phyloP scores from a whole-genome alignment of 169 alveolate species.

The Plasmodium vivax region DNA sequence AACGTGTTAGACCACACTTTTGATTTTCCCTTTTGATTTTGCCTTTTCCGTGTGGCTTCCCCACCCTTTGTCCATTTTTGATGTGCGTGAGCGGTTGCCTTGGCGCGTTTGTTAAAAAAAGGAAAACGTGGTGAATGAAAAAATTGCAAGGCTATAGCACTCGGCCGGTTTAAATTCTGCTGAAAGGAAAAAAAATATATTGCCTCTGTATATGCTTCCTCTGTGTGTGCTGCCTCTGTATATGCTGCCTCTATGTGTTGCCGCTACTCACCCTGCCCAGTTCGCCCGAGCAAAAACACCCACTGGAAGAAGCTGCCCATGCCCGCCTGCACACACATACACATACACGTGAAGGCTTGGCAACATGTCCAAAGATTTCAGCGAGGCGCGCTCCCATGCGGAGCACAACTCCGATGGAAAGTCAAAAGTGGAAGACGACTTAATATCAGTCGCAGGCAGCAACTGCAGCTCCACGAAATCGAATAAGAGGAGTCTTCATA shows the following conservation, averaged over 20 bases:
- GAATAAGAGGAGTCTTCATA: slow-evolving; percentile 15
- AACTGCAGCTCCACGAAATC: slow-evolving; percentile 32
- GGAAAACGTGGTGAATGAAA: slow-evolving; percentile 1
- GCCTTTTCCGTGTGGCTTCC: not conserved
- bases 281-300: not conserved
- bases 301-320: slow-evolving; percentile 8
- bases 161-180: slow-evolving; percentile 9
- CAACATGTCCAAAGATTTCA: slow-evolving; percentile 52
- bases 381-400: slow-evolving; percentile 29
- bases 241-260: not conserved
- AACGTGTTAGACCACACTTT: slow-evolving; percentile 9
- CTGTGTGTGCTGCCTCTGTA: not conserved
- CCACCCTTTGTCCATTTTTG: not conserved
- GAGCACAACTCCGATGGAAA: slow-evolving; percentile 39
- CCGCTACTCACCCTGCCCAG: not conserved
- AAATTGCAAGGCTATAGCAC: not conserved
- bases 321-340: slow-evolving; percentile 2
- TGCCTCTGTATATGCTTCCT: not conserved
- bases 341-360: not conserved
- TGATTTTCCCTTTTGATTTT: slow-evolving; percentile 23
- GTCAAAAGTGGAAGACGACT: slow-evolving; percentile 50
- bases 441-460: slow-evolving; percentile 20
- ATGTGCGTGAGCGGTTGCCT: not conserved
- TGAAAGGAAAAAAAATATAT: slow-evolving; percentile 1
- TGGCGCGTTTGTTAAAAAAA: slow-evolving; percentile 5